Percentiles rank a stretch among this genome's conserved stretches.
These are phyloP conservation scores for Euphorbia schlechtendalii DNA, from an alignment of 441 rosid genomes.

Conservation along the genomic window DNA sequence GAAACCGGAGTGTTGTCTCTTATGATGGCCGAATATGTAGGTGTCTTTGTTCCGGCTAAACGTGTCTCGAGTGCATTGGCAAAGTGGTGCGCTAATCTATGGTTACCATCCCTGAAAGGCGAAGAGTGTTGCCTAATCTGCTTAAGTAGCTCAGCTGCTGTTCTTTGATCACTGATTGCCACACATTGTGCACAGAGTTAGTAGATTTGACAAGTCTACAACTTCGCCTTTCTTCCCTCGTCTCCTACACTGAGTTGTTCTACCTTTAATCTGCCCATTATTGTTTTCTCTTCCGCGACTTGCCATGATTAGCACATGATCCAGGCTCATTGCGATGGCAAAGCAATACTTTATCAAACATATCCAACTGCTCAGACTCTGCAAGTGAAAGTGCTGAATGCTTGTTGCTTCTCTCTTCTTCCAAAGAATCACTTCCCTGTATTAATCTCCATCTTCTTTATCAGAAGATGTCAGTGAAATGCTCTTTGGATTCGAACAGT, in stretches of 20 bases:
- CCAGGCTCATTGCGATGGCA: conserved; percentile 29
- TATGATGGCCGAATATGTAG: conserved; percentile 27
- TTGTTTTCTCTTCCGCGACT: conserved; percentile 15
- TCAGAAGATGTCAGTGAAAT: conserved; percentile 16
- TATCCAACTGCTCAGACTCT: conserved; percentile 42
- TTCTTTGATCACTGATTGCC: conserved; percentile 54
- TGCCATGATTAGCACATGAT: conserved; percentile 10
- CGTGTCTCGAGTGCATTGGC: conserved; percentile 74
- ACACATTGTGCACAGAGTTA: conserved; percentile 78
- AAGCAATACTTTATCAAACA: conserved; percentile 59
- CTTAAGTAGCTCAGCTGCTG: conserved; percentile 50
- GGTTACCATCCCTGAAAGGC: conserved; percentile 53
- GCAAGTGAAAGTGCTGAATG: conserved; percentile 45
- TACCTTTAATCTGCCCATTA: conserved; percentile 27
- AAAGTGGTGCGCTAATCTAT: conserved; percentile 66
- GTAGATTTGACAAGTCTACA: conserved; percentile 59
- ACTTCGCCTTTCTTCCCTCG: conserved; percentile 34
- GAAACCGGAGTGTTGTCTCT: conserved; percentile 42
- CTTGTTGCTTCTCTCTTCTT: conserved; percentile 46
- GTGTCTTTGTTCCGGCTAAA: conserved; percentile 46
- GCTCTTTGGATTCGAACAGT: conserved; percentile 15
- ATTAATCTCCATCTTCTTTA: conserved; percentile 15
- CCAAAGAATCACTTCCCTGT: conserved; percentile 43
- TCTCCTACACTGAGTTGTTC: conserved; percentile 28
- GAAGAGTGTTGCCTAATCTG: conserved; percentile 70